phyloP scores from a whole-genome alignment of 805 yeast species.

The Metschnikowia chrysomelidarum region DNA sequence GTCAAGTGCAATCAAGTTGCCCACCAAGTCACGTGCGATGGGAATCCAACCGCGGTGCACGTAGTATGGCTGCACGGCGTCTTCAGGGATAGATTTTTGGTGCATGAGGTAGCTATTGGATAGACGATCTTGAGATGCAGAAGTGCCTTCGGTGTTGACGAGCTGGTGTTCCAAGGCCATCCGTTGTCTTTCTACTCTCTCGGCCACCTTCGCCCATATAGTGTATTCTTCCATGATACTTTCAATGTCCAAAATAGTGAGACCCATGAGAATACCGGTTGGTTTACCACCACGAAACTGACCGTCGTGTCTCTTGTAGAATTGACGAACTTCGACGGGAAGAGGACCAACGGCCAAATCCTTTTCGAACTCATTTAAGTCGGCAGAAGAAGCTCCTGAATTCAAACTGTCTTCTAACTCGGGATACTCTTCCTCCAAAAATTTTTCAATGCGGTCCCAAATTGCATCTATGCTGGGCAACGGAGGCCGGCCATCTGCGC shows the following conservation, averaged over 20 bases:
- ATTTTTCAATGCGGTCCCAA: slow-evolving; percentile 42
- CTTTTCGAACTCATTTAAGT: slow-evolving; percentile 45
- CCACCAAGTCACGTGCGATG: slow-evolving; percentile 17
- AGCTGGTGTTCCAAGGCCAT: slow-evolving; percentile 27
- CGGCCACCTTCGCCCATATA: slow-evolving; percentile 42
- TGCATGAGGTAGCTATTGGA: slow-evolving; percentile 20
- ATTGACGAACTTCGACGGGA: slow-evolving; percentile 44
- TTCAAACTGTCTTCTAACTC: slow-evolving; percentile 44
- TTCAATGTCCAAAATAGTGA: slow-evolving; percentile 42
- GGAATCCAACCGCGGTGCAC: slow-evolving; percentile 24
- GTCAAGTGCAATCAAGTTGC: slow-evolving; percentile 20
- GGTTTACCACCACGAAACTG: slow-evolving; percentile 46
- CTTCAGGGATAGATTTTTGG: slow-evolving; percentile 20
- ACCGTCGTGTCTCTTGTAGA: slow-evolving; percentile 46
- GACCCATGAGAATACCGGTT: slow-evolving; percentile 44
- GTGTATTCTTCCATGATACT: slow-evolving; percentile 40
- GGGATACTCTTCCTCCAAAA: slow-evolving; percentile 47
- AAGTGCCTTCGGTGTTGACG: slow-evolving; percentile 9
- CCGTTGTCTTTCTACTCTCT: slow-evolving; percentile 39
- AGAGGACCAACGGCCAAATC: slow-evolving; percentile 43
- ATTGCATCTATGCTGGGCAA: slow-evolving; percentile 36
- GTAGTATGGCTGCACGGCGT: slow-evolving; percentile 21
- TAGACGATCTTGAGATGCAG: slow-evolving; percentile 14
- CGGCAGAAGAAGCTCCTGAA: slow-evolving; percentile 44
- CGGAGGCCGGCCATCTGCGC: slow-evolving; percentile 19